These are phyloP conservation scores for Blastocystis sp. DNA, from an alignment of 352 stramenopile species.

Conservation along the genomic window DNA sequence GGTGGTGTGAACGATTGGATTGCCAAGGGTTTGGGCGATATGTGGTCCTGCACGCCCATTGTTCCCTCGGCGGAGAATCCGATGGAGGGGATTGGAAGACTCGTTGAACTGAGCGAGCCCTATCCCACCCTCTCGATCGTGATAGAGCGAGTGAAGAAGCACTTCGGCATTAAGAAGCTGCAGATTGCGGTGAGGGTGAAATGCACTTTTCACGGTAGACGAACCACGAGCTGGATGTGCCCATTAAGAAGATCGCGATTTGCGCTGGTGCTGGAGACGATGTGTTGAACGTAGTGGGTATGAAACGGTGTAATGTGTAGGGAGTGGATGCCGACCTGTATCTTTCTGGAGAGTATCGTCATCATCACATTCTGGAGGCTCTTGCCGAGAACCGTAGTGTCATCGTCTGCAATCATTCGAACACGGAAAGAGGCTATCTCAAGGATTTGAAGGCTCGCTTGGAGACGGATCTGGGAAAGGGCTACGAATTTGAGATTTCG, in stretches of 20 bases:
- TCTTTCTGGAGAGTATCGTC: slow-evolving; percentile 70
- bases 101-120: slow-evolving; percentile 5
- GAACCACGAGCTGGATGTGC: not conserved
- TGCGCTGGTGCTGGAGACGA: slow-evolving; percentile 70
- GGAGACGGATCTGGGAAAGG: slow-evolving; percentile 30
- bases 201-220: slow-evolving; percentile 2
- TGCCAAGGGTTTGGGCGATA: slow-evolving; percentile 10
- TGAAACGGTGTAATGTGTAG: not conserved
- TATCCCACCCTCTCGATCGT: slow-evolving; percentile 11
- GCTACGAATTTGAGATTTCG: slow-evolving; percentile 35
- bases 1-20: slow-evolving; percentile 70
- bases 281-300: slow-evolving; percentile 30
- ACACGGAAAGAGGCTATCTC: slow-evolving; percentile 72
- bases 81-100: not conserved
- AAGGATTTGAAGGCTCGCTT: slow-evolving; percentile 29
- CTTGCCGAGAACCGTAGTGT: slow-evolving; percentile 40
- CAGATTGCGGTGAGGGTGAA: slow-evolving; percentile 60
- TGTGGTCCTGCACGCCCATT: slow-evolving; percentile 41
- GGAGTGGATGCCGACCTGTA: slow-evolving; percentile 70
- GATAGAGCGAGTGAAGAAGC: slow-evolving; percentile 68
- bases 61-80: not conserved
- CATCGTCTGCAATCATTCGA: slow-evolving; percentile 72
- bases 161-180: slow-evolving; percentile 53
- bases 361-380: slow-evolving; percentile 71
- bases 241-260: slow-evolving; percentile 53